Base-by-base conservation (phyloP, 805 yeast genomes). In the Candida patagonica region DNA sequence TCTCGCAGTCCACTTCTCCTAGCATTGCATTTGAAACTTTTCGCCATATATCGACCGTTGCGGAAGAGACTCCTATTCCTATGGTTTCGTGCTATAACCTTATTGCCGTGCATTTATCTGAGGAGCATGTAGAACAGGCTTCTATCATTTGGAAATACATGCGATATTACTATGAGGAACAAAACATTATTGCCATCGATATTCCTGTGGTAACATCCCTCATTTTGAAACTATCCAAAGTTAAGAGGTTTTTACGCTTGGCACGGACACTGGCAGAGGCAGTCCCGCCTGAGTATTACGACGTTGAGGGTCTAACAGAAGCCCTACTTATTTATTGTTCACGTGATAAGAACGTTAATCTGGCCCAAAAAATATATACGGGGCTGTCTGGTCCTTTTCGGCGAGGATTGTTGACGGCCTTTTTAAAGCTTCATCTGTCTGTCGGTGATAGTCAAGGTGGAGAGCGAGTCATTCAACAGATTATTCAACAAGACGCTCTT, bases 301-400 rank as follows among this genome's bases (percentile, higher is more conserved):
- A 30, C 9, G 27, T 17, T 6, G 48, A 41, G 12, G 50, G 52
- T 3, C 23, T 51, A 5, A 41, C 51, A 5, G 54, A 50, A 31
- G 47, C 54, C 12, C 32, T 51, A n/a, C 25, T 51, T 12, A 35
- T 42, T 26, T 42, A 42, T 24, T 46, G 53, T 35, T 43, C 51
- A 10, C 25, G 53, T 21, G 34, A 43, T 7, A 20, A 24, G 30
- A 30, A 51, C 19, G 26, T 24, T 6, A 26, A 33, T 19, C 44
- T 51, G 40, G 47, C 51, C 5, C 24, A 33, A 15, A 32, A 38
- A 22, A 37, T 51, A 8, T 33, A 15, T 12, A 27, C 13, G 9
- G 16, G 35, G 23, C 35, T 20, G 23, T 30, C 27, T 13, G 21
- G 26, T 12, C 55, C 55, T 3, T 17, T 48, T 12, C 13, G 42